These are phyloP conservation scores for Cordyceps javanica DNA, from an alignment of 2,329 filamentous ascomycete species.

Conservation along the genomic window DNA sequence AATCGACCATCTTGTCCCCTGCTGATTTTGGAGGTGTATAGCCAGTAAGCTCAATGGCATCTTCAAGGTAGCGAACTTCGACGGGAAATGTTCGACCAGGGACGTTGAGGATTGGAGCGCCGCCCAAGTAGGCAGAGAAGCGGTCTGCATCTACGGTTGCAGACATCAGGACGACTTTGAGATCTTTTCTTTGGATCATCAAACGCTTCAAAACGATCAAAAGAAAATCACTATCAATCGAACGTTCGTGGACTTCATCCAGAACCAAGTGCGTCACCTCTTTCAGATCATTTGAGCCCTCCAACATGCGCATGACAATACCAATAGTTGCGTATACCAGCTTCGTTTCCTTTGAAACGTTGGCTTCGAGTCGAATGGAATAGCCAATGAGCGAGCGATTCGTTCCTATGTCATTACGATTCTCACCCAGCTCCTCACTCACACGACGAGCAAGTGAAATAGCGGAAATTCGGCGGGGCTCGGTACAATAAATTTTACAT, in stretches of 20 bases:
- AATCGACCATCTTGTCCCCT: slow-evolving; percentile 50
- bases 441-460: slow-evolving; percentile 90
- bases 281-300: slow-evolving; percentile 75
- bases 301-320: slow-evolving; percentile 97
- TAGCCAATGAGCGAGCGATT: slow-evolving; percentile 82
- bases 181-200: slow-evolving; percentile 65
- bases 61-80: slow-evolving; percentile 79
- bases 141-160: slow-evolving; percentile 89
- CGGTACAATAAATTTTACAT: slow-evolving; percentile 93
- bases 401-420: slow-evolving; percentile 74
- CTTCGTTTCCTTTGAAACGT: slow-evolving; percentile 72
- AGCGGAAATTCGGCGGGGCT: slow-evolving; percentile 91
- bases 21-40: slow-evolving; percentile 48
- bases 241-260: slow-evolving; percentile 95
- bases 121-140: slow-evolving; percentile 82
- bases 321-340: slow-evolving; percentile 85
- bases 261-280: slow-evolving; percentile 92
- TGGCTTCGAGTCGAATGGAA: slow-evolving; percentile 87
- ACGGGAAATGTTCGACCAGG: slow-evolving; percentile 94
- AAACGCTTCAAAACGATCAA: slow-evolving; percentile 86
- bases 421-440: slow-evolving; percentile 89
- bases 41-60: slow-evolving; percentile 82
- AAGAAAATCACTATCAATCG: slow-evolving; percentile 94
- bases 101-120: slow-evolving; percentile 81
- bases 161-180: slow-evolving; percentile 96